phyloP scores from a whole-genome alignment of 257 asterid genomes.

The Solanum medicagineum region DNA sequence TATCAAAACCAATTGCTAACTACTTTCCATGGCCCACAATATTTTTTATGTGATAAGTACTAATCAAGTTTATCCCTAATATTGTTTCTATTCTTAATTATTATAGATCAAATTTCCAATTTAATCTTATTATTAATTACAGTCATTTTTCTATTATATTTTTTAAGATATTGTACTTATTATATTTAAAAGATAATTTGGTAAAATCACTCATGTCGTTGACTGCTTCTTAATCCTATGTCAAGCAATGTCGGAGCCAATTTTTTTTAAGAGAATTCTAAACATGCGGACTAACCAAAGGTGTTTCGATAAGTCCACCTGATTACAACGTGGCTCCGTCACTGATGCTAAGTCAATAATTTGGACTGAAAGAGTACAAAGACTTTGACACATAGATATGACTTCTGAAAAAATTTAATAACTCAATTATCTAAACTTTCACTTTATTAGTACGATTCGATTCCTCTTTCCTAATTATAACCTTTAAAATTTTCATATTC shows the following conservation, averaged over 20 bases:
- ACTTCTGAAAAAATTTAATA: not conserved
- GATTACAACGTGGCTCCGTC: no score
- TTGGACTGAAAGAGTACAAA: not conserved
- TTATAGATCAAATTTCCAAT: not conserved
- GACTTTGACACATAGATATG: not conserved
- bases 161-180: no score
- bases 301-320: no score
- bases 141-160: no score
- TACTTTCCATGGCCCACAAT: not conserved
- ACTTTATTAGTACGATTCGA: accelerated
- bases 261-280: no score
- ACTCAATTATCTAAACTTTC: not conserved
- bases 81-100: not conserved
- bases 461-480: not conserved
- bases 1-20: not conserved
- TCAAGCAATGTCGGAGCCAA: no score
- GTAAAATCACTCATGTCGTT: no score
- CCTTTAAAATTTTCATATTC: not conserved
- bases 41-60: not conserved
- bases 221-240: no score
- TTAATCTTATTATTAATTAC: no score
- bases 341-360: no score
- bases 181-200: no score
- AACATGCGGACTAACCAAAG: no score
- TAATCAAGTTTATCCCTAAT: not conserved